Base-by-base conservation (phyloP, 768 basidiomycete genomes). In the Collybia sordida region DNA sequence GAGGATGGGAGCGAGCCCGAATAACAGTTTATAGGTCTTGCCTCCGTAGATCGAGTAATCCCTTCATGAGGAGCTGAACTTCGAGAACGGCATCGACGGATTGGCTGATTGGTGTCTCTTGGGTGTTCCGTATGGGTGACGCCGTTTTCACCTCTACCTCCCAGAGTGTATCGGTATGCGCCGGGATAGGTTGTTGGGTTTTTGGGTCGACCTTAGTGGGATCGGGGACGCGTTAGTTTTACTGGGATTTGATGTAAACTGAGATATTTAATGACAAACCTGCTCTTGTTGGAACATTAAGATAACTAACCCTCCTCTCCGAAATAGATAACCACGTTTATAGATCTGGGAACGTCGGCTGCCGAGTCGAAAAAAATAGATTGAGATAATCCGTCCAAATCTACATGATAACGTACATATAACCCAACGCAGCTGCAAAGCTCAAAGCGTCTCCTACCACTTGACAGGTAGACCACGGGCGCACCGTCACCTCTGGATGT, bases 91-190 rank as follows among this genome's bases (percentile, higher is more conserved):
- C 86, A 15, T 90, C 85, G 24, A 89, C 82, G 7, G 82, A 77
- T 14, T 76, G 74, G 48, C 77, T 80, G n/a, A 92, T 72, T 4
- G 90, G 90, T 2, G 80, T 86, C 52, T 86, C 85, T 62, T 85
- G 88, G 0, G 85, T 87, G 50, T 88, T 90, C 14, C 86, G 81
- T 38, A 88, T 82, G 5, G 91, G 91, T 2, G 77, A 73, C 2
- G 89, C 87, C 1, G 90, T 90, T 64, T 88, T 91, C 43, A 91
- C 90, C 69, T 93, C 88, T 31, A 93, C 89, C 63, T 92, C 86
- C 90, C 90, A 93, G 4, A 90, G 73, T 0, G 89, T 88, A 56
- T 89, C 88, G 6, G 82, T 69, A 48, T 88, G 86, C n/a, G 87
- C 87, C 31, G 87, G 85, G 39, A 84, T 85, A 0, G 88, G 84